Conservation (phyloP, 129 eudicot genomes). For the Lonicera japonica region DNA sequence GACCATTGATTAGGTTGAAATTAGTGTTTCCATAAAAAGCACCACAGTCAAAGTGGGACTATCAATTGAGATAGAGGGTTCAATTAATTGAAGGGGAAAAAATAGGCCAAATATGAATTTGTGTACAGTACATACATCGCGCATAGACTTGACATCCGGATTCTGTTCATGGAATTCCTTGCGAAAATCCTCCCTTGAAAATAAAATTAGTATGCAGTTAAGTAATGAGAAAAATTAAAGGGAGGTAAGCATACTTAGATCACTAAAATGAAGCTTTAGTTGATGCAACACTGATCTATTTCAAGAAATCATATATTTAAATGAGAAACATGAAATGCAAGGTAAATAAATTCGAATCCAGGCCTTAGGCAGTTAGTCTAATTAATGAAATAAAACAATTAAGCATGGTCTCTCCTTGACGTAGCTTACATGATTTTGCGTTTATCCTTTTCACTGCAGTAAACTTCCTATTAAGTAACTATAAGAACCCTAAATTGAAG, state of each 20-base stretch:
- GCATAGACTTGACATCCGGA: constrained; percentile 85
- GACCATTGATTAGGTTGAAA: no score
- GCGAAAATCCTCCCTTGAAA: constrained; percentile 85
- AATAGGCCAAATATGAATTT: neutral
- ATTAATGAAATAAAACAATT: neutral
- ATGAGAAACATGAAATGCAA: neutral
- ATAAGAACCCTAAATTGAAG: no score
- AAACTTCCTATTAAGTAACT: no score
- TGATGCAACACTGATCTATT: neutral
- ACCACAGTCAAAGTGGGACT: neutral
- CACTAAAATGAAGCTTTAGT: neutral
- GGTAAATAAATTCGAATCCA: neutral
- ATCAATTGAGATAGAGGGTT: neutral
- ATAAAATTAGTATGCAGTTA: neutral
- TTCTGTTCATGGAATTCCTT: constrained; percentile 73
- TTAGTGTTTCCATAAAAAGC: no score
- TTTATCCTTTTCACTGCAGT: no score
- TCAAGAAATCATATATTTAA: neutral
- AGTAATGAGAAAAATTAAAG: neutral
- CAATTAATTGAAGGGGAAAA: neutral
- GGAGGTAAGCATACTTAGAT: neutral
- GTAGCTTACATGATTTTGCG: no score
- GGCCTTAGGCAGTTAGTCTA: neutral
- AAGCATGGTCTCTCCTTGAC: no score
- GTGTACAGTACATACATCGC: constrained; percentile 43